Base-by-base conservation (phyloP, 2,329 filamentous ascomycete species). In the Pestalotiopsis sp. region DNA sequence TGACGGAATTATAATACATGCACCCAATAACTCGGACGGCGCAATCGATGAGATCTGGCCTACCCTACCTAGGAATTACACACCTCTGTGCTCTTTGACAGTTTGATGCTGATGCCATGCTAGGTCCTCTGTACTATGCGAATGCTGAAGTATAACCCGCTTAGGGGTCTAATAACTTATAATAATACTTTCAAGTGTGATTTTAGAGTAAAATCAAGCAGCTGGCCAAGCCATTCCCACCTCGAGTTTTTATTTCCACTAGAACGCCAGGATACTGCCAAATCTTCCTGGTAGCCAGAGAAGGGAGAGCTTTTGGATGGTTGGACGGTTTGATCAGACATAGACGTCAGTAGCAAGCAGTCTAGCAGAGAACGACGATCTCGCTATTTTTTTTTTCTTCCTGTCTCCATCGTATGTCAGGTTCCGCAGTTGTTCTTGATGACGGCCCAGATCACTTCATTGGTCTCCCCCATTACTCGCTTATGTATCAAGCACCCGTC, bases 401-500 rank as follows among this genome's bases (percentile, higher is more conserved):
- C 23, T 63, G 31, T 31, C 45, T 52, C 45, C 17, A n/a, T 52
- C 20, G 45, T 52, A 61, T 27, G 57, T 61, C 17, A n/a, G 23
- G 9, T 17, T 23, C 57, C 57, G 57, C 45, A n/a, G 38, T 39
- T 39, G 2, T 17, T 20, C 27, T 31, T 9, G 45, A 62, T 65
- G n/a, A 17, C 62, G 11, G 27, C 23, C n/a, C 20, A 23, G 62
- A 65, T 39, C 14, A 25, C 62, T n/a, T 27, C 20, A 49, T 31
- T 49, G 31, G 62, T 39, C 62, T 65, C 23, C 25, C 31, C 27
- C 39, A 45, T 49, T 39, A 52, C 39, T 64, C 63, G 63, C 41
- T 57, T 66, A 66, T 66, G 63, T 57, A 66, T 45, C 45, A 9
- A 9, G 17, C 45, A 20, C 39, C 49, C 45, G 41, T 57, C 20